Evolutionary conservation across 768 basidiomycete genomes (phyloP), one percentile per base, ranked within the genome.

Genomic region (Amanita thiersii): DNA sequence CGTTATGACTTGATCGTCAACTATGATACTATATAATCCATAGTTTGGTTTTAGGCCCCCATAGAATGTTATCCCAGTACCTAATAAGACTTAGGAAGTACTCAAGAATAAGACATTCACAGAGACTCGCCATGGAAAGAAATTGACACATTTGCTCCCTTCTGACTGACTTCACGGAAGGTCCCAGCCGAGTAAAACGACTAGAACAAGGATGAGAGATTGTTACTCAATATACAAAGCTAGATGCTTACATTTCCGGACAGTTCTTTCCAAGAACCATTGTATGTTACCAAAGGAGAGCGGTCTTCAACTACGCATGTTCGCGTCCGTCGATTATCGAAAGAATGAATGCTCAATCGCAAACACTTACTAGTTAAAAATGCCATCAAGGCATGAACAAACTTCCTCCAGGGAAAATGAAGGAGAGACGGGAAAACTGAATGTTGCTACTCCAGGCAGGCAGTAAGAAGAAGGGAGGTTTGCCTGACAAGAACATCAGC

Each of bases 281-380:
- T n/a, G 50, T 77, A 79, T 44, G 61, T 50, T 52, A 78, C 65
- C 44, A 76, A 60, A 54, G 75, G 72, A 47, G 75, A 75, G 53
- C 65, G 60, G 50, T 78, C 75, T 51, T 77, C 75, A 52, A 72
- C 77, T 79, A n/a, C n/a, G n/a, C n/a, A n/a, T n/a, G n/a, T n/a
- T n/a, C n/a, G n/a, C n/a, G n/a, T n/a, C n/a, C n/a, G n/a, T n/a
- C n/a, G n/a, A n/a, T n/a, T n/a, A n/a, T n/a, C n/a, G n/a, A n/a
- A n/a, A n/a, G n/a, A n/a, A n/a, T n/a, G n/a, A n/a, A n/a, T n/a
- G n/a, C n/a, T n/a, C n/a, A n/a, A n/a, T n/a, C n/a, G n/a, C n/a
- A n/a, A n/a, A n/a, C n/a, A n/a, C n/a, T n/a, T n/a, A n/a, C n/a
- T n/a, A n/a, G n/a, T n/a, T n/a, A n/a, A n/a, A n/a, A n/a, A n/a